Evolutionary conservation across 1,284 basidiomycete species (phyloP), one percentile per base, ranked within the genome.

Genomic region (Moniliophthora roreri): DNA sequence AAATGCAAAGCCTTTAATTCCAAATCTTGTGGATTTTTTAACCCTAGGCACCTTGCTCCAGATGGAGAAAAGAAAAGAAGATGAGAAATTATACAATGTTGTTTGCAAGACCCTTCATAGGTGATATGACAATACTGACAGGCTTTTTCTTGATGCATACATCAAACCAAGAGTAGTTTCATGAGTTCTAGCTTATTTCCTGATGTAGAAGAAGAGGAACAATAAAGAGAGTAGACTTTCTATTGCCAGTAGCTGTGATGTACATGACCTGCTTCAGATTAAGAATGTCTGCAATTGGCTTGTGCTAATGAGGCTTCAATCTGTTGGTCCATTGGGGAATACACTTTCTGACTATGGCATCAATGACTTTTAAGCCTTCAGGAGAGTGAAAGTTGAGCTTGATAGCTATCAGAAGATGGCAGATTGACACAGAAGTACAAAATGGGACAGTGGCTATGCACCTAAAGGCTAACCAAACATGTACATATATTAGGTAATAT

Each of bases 171-270:
- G 47, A 34, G 34, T 48, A 48, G 6, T 32, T 32, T 11, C 28
- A 11, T 6, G 28, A 6, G 28, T 32, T 32, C 11, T 32, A 11
- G 28, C 28, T 32, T 6, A 50, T 34, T 24, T 57, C 52, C 15
- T 41, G 42, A 10, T 40, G 52, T 9, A 50, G 16, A 2, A 56
- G 9, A 10, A 56, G 50, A 3, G 51, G 47, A 6, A 47, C 47
- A 9, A 37, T 39, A 42, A 58, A 59, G 1, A 59, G 41, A 2
- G 55, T 49, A 1, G 52, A 59, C 35, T 59, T 57, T 20, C 58
- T 55, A 67, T 73, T 36, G 68, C 73, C 54, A 79, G 80, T 28
- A 6, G 50, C 51, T 10, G 54, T 53, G 24, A 48, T 32, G 32
- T 18, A 18, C 13, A 58, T 24, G 1, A 58, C 21, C 16, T 58